Conservation (phyloP, 1,284 basidiomycete genomes). For the Ceratobasidium sp. region DNA sequence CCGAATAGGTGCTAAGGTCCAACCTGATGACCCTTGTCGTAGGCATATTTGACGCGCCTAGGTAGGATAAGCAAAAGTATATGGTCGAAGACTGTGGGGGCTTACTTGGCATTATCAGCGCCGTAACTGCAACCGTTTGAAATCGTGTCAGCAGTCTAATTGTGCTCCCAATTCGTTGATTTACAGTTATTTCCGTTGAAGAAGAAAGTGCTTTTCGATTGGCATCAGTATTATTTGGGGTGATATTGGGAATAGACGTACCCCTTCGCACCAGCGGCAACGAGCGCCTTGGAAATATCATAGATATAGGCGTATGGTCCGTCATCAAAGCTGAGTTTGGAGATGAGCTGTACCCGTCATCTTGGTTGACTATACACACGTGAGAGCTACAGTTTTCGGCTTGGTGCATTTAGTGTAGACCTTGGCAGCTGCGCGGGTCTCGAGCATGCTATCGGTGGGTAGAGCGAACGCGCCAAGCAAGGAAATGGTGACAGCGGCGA, state of each 20-base stretch:
- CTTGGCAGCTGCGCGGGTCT: constrained; percentile 20
- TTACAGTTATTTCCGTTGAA: constrained; percentile 40
- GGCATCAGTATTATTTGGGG: not conserved
- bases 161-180: not conserved
- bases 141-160: not conserved
- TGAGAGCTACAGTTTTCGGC: constrained; percentile 47
- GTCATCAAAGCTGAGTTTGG: constrained; percentile 45
- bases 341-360: not conserved
- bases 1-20: not conserved
- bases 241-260: not conserved
- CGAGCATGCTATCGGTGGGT: constrained; percentile 15
- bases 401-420: constrained; percentile 45
- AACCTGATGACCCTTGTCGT: constrained; percentile 46
- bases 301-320: constrained; percentile 45
- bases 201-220: constrained; percentile 15
- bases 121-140: constrained; percentile 46
- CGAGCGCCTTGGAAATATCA: constrained; percentile 36
- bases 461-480: constrained; percentile 30
- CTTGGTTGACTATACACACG: constrained; percentile 14
- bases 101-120: constrained; percentile 40
- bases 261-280: constrained; percentile 46
- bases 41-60: constrained; percentile 41
- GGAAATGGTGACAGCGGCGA: constrained; percentile 7
- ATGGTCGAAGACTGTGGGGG: not conserved
- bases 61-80: not conserved